phyloP scores from a whole-genome alignment of 805 yeast genomes.

The Myxozyma monticola region DNA sequence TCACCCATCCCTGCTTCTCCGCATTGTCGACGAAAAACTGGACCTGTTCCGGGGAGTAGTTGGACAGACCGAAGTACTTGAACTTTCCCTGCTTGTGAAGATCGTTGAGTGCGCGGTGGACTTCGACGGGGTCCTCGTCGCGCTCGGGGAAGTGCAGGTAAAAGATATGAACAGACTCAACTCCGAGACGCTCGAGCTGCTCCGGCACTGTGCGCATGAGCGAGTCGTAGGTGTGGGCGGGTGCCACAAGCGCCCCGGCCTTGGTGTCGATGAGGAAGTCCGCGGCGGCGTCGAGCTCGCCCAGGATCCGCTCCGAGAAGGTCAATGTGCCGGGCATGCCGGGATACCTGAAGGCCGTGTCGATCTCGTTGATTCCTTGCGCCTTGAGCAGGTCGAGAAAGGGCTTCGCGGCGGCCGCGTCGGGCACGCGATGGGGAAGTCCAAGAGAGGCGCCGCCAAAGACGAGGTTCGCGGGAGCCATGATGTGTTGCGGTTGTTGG shows the following conservation, averaged over 20 bases:
- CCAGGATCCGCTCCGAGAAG: constrained; percentile 1
- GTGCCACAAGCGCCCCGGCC: constrained; percentile 25
- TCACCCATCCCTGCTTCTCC: constrained; percentile 29
- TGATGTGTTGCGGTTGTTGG: no score
- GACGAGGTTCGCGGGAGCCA: background rate
- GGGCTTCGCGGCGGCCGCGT: constrained; percentile 1
- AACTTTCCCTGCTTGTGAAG: constrained; percentile 33
- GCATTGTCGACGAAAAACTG: constrained; percentile 27
- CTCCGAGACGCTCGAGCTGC: constrained; percentile 22
- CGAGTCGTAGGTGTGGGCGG: constrained; percentile 17
- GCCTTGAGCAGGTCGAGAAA: constrained; percentile 4
- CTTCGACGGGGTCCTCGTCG: constrained; percentile 31
- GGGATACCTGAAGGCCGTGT: constrained; percentile 6
- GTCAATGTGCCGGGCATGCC: constrained; percentile 1
- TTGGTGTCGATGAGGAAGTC: constrained; percentile 29
- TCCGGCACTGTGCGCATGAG: constrained; percentile 24
- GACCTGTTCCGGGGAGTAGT: constrained; percentile 32
- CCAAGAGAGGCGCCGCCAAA: background rate
- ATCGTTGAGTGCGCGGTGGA: constrained; percentile 30
- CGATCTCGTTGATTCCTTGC: constrained; percentile 4
- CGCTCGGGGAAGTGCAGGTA: constrained; percentile 34
- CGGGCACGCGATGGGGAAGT: background rate
- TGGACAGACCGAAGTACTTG: constrained; percentile 33
- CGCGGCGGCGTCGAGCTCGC: background rate
- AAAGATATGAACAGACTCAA: constrained; percentile 20